Base-by-base conservation (phyloP, 2,329 filamentous ascomycete species). In the Aspergillus cejpii region DNA sequence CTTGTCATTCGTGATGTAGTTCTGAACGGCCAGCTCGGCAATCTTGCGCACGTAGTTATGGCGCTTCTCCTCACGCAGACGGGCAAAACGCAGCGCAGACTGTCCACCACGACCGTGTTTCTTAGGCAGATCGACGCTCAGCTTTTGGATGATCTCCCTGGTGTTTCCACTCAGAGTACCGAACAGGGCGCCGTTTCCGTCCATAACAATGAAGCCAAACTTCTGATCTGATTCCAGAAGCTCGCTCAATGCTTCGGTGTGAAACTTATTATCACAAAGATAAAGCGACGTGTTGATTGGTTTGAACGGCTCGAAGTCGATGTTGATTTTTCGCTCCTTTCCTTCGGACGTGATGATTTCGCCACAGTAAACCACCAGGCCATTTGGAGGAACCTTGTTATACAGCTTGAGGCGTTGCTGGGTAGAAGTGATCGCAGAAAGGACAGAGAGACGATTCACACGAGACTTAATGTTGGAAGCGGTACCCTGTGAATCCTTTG, bases 71-170 rank as follows among this genome's bases (percentile, higher is more conserved):
- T 98, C 92, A 78, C 92, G 84, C 48, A 98, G 85, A 90, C 92
- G 92, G 53, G 92, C 88, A 72, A 98, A 98, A 91, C 92, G 94
- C 64, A 98, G 80, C 49, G 92, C 92, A 57, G 92, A 98, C 78
- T 98, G 94, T 80, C 92, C 92, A 90, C 92, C 92, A 85, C 92
- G 90, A 54, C 92, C 92, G 81, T 98, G 92, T 79, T 98, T 98
- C 83, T 98, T 98, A 69, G 92, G 92, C 47, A 98, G 77, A 77
- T 98, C 94, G 68, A 98, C 92, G 15, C 87, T 88, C 75, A 98
- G 95, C 73, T 98, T 98, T 76, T 98, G 92, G 41, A 97, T 79
- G 39, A 98, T 80, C 60, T 98, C 94, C 67, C 92, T 84, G 27
- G 92, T 98, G 72, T 98, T 98, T 58, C 92, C 94, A 62, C 89